These are phyloP conservation scores for Lanzia echinophila DNA, from an alignment of 2,329 filamentous ascomycete genomes.

Conservation along the genomic window DNA sequence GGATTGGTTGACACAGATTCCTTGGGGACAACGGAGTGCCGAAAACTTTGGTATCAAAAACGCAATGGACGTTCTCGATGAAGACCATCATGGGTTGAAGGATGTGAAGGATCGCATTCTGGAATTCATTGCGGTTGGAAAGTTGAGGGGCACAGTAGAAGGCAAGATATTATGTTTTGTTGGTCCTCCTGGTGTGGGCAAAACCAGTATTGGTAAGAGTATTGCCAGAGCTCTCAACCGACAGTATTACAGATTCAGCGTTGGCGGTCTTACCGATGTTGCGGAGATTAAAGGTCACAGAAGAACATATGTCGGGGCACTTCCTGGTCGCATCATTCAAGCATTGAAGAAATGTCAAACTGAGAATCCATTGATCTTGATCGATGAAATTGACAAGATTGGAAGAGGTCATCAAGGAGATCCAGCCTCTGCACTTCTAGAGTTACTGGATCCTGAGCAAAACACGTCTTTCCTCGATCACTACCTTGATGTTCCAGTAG, in stretches of 20 bases:
- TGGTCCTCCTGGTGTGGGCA: slow-evolving; percentile 92
- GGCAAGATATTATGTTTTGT: slow-evolving; percentile 98
- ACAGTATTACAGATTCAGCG: slow-evolving; percentile 97
- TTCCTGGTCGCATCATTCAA: slow-evolving; percentile 95
- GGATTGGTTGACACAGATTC: slow-evolving; percentile 97
- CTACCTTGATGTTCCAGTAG: slow-evolving; percentile 97
- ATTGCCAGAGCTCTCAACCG: slow-evolving; percentile 91
- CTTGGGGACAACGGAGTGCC: slow-evolving; percentile 89
- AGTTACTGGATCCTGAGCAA: slow-evolving; percentile 92
- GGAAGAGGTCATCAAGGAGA: slow-evolving; percentile 94
- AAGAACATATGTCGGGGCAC: slow-evolving; percentile 89
- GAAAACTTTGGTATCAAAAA: slow-evolving; percentile 96
- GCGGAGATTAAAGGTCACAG: slow-evolving; percentile 98
- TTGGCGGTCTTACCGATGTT: slow-evolving; percentile 93
- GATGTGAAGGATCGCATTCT: slow-evolving; percentile 98
- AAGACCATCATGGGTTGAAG: slow-evolving; percentile 94
- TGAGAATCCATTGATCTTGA: slow-evolving; percentile 92
- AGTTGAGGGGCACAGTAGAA: slow-evolving; percentile 92
- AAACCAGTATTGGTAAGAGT: slow-evolving; percentile 98
- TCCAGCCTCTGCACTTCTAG: slow-evolving; percentile 86
- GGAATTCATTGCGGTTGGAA: slow-evolving; percentile 97
- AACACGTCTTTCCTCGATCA: slow-evolving; percentile 97
- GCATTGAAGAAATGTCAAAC: slow-evolving; percentile 98
- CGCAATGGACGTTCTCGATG: slow-evolving; percentile 82
- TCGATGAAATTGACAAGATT: slow-evolving; percentile 98